Conservation (phyloP, 2,329 filamentous ascomycete genomes). For the Colletotrichum siamense region DNA sequence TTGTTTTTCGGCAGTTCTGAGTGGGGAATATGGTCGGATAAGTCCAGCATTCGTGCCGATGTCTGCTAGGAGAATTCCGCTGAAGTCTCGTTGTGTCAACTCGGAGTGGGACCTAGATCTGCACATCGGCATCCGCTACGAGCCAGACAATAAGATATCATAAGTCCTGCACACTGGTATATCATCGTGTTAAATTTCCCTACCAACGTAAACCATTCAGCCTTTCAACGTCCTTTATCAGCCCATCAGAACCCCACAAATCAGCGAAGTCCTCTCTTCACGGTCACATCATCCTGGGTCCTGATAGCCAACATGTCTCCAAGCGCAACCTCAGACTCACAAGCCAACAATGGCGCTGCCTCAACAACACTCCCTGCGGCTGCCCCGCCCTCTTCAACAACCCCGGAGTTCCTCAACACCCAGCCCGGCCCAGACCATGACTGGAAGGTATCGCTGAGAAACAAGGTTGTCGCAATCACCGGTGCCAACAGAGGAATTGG, state of each 20-base stretch:
- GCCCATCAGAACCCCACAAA: neutral
- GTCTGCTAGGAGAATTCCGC: neutral
- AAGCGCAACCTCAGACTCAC: neutral
- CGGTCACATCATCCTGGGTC: neutral
- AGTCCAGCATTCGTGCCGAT: neutral
- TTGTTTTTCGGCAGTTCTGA: neutral
- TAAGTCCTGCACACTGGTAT: neutral
- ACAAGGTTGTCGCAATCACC: constrained; percentile 46
- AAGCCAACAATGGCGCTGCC: neutral
- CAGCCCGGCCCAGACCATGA: constrained; percentile 37
- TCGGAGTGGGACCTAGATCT: neutral
- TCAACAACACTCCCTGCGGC: neutral
- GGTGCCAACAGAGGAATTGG: constrained; percentile 38
- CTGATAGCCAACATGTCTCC: neutral
- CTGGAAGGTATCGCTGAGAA: constrained; percentile 37
- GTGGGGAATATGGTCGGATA: neutral
- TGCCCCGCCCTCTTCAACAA: neutral
- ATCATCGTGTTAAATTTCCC: neutral
- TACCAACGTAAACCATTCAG: neutral
- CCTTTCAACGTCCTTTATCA: neutral
- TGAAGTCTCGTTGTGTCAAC: neutral
- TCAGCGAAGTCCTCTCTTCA: neutral
- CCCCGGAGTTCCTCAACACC: constrained; percentile 31
- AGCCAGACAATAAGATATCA: neutral
- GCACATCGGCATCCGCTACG: neutral